These are phyloP conservation scores for Diddensiella caesifluorescens DNA, from an alignment of 805 yeast genomes.

Conservation along the genomic window DNA sequence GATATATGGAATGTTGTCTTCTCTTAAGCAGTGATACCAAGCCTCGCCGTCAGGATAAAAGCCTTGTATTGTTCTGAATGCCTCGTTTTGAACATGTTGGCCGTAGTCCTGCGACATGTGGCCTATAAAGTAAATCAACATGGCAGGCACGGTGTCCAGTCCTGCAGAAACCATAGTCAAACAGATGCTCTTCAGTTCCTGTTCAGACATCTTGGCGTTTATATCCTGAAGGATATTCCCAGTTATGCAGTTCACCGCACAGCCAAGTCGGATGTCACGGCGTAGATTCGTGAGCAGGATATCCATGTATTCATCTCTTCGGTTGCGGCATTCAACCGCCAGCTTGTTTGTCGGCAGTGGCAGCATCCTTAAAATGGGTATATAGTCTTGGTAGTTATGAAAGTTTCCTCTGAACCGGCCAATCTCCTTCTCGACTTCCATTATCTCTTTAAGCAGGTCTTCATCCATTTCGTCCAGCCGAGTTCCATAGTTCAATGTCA, in stretches of 20 bases:
- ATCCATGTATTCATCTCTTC: slow-evolving; percentile 33
- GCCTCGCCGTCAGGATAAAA: slow-evolving; percentile 28
- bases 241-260: slow-evolving; percentile 31
- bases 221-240: slow-evolving; percentile 33
- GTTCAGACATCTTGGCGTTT: slow-evolving; percentile 29
- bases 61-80: slow-evolving; percentile 38
- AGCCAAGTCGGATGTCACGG: slow-evolving; percentile 22
- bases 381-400: slow-evolving; percentile 36
- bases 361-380: slow-evolving; percentile 33
- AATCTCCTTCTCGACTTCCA: slow-evolving; percentile 30
- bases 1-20: slow-evolving; percentile 46
- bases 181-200: slow-evolving; percentile 58
- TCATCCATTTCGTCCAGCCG: slow-evolving; percentile 33
- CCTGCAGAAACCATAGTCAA: slow-evolving; percentile 78
- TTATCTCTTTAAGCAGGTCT: slow-evolving; percentile 28
- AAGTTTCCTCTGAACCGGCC: slow-evolving; percentile 36
- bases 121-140: slow-evolving; percentile 54
- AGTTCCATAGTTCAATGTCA: slow-evolving; percentile 39
- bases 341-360: slow-evolving; percentile 33
- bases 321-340: slow-evolving; percentile 28
- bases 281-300: slow-evolving; percentile 29
- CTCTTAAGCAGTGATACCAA: slow-evolving; percentile 25
- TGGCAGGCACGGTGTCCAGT: slow-evolving; percentile 63
- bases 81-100: slow-evolving; percentile 41
- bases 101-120: slow-evolving; percentile 44